A percentile compares a stretch with the other conserved stretches of the same genome.
These are phyloP conservation scores for Thelonectria olida DNA, from an alignment of 2,329 filamentous ascomycete genomes.

Conservation along the genomic window DNA sequence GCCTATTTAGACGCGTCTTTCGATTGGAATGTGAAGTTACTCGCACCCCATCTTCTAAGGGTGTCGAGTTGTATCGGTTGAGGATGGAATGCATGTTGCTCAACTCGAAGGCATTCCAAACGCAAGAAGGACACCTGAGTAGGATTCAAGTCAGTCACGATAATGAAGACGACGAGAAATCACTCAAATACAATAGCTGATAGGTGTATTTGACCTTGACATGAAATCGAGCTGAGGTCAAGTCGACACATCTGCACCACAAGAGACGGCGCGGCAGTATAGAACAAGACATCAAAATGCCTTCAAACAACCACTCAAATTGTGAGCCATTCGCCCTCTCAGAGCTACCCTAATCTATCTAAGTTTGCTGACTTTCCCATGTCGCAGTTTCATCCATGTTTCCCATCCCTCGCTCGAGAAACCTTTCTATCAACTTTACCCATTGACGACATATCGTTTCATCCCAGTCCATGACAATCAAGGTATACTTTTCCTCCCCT, in stretches of 20 bases:
- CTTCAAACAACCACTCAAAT: constrained; percentile 9
- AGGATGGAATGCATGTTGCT: no score
- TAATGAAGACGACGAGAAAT: no score
- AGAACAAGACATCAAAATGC: neutral
- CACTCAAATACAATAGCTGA: no score
- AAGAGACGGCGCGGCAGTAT: neutral
- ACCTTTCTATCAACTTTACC: constrained; percentile 19
- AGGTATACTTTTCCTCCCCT: constrained; percentile 28
- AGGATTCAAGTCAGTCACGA: no score
- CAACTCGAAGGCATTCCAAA: no score
- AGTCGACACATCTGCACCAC: neutral
- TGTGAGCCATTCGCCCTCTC: constrained; percentile 9
- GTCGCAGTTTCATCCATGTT: neutral
- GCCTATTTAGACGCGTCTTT: no score
- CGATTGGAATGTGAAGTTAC: no score
- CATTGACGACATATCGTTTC: constrained; percentile 11
- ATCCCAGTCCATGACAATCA: constrained; percentile 17
- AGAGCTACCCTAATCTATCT: constrained; percentile 22
- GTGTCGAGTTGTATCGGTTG: no score
- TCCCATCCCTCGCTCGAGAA: neutral
- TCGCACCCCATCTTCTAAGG: no score
- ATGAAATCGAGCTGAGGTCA: no score
- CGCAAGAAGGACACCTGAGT: no score
- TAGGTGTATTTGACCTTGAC: no score
- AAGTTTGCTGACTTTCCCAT: constrained; percentile 4